phyloP scores from a whole-genome alignment of 2,329 filamentous ascomycete genomes.

The Cercospora sojina region DNA sequence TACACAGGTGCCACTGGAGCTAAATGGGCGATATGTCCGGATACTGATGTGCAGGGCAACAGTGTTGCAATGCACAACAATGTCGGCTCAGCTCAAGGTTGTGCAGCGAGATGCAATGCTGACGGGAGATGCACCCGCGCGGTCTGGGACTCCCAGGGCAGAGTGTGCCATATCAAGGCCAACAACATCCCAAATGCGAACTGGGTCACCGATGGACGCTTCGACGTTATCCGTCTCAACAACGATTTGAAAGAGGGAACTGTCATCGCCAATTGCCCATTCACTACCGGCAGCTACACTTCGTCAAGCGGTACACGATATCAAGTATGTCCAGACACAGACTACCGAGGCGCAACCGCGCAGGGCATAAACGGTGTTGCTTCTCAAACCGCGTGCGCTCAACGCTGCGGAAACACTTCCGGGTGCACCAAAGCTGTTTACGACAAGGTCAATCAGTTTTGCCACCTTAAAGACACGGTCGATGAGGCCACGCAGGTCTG shows the following conservation, averaged over 20 bases:
- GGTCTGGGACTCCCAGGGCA: slow-evolving; percentile 17
- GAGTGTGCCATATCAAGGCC: slow-evolving; percentile 17
- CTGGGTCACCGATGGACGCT: slow-evolving; percentile 8
- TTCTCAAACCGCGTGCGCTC: neutral
- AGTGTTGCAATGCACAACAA: slow-evolving; percentile 1
- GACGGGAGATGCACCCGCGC: slow-evolving; percentile 1
- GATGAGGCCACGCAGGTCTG: slow-evolving; percentile 4
- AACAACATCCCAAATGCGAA: neutral
- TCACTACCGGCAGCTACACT: slow-evolving; percentile 4
- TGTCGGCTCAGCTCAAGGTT: neutral
- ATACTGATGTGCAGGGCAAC: neutral
- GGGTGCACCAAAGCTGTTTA: slow-evolving; percentile 16
- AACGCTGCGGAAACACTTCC: slow-evolving; percentile 3
- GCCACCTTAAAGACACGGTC: slow-evolving; percentile 3
- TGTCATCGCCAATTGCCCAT: slow-evolving; percentile 10
- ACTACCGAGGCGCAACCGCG: neutral
- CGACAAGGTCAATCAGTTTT: neutral
- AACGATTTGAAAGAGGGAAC: neutral
- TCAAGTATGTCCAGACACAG: slow-evolving; percentile 7
- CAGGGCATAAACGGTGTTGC: neutral
- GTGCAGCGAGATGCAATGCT: neutral
- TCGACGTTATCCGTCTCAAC: neutral
- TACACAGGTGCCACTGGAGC: neutral
- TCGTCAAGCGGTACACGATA: slow-evolving; percentile 3
- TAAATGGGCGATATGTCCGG: slow-evolving; percentile 5